Evolutionary conservation across 768 basidiomycete species (phyloP).

Genomic region (Lactifluus pinguis): DNA sequence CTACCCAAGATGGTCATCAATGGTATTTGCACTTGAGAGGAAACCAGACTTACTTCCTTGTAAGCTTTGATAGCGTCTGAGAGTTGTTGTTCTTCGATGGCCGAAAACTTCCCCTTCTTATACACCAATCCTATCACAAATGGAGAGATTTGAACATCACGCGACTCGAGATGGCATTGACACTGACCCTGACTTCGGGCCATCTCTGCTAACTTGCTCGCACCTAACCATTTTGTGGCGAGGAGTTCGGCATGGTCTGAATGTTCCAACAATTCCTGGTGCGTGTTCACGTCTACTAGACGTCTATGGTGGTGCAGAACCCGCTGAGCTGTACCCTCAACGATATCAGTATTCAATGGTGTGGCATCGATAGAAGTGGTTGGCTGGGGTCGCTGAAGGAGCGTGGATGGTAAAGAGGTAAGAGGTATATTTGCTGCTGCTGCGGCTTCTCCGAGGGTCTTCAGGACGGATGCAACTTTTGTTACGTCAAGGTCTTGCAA

Average conservation of each 20-base stretch:
- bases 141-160: background rate
- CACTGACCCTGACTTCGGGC: constrained; percentile 55
- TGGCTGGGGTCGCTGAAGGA: constrained; percentile 1
- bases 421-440: constrained; percentile 33
- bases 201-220: constrained; percentile 58
- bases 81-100: constrained; percentile 63
- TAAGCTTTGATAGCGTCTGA: constrained; percentile 56
- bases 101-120: constrained; percentile 83
- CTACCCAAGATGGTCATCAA: constrained; percentile 26
- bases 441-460: constrained; percentile 52
- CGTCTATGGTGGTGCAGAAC: constrained; percentile 3
- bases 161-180: background rate
- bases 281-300: background rate
- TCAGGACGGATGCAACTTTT: constrained; percentile 60
- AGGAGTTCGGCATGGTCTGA: constrained; percentile 58
- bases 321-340: background rate
- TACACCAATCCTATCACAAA: constrained; percentile 58
- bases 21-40: background rate
- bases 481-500: constrained; percentile 66
- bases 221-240: constrained; percentile 71
- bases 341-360: background rate
- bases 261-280: constrained; percentile 32
- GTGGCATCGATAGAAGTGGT: background rate
- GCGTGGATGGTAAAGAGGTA: constrained; percentile 8
- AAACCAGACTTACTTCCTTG: constrained; percentile 37